Evolutionary conservation across 805 yeast species (phyloP).

Genomic region (Cyberlindnera mississippiensis): DNA sequence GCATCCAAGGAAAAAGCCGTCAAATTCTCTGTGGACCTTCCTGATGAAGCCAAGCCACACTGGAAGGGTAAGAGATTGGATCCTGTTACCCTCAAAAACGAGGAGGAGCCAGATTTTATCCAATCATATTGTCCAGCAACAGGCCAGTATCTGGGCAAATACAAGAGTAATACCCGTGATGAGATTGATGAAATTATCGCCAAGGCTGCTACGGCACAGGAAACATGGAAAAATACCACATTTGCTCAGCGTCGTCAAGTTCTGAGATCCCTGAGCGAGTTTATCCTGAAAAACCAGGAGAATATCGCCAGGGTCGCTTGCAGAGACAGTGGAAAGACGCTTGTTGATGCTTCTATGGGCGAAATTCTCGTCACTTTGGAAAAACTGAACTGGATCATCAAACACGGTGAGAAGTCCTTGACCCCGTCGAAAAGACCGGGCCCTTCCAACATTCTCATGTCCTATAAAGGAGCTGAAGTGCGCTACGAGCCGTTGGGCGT

Average conservation of each 20-base stretch:
- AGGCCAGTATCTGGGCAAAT: constrained; percentile 79
- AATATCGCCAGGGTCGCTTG: constrained; percentile 89
- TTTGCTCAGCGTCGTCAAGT: constrained; percentile 67
- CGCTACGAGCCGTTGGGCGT: constrained; percentile 88
- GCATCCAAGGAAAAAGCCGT: constrained; percentile 25
- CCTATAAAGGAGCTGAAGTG: constrained; percentile 89
- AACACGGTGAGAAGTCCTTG: constrained; percentile 74
- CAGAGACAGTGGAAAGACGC: constrained; percentile 93
- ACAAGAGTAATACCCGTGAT: constrained; percentile 54
- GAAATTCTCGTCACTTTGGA: constrained; percentile 94
- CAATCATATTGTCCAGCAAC: constrained; percentile 96
- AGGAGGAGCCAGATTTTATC: constrained; percentile 61
- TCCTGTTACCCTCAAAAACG: constrained; percentile 54
- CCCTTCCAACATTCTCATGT: constrained; percentile 79
- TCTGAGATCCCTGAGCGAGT: constrained; percentile 65
- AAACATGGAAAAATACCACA: constrained; percentile 38
- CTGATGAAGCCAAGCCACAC: constrained; percentile 77
- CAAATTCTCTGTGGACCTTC: constrained; percentile 53
- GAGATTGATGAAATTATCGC: constrained; percentile 68
- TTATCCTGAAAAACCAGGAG: constrained; percentile 76
- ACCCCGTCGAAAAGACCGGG: constrained; percentile 71
- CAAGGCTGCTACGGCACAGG: constrained; percentile 32
- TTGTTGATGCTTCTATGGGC: constrained; percentile 94
- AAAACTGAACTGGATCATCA: constrained; percentile 83
- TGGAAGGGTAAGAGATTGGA: constrained; percentile 86